Base-by-base conservation (phyloP, 139 green algal genomes). In the Tetradesmus obliquus region DNA sequence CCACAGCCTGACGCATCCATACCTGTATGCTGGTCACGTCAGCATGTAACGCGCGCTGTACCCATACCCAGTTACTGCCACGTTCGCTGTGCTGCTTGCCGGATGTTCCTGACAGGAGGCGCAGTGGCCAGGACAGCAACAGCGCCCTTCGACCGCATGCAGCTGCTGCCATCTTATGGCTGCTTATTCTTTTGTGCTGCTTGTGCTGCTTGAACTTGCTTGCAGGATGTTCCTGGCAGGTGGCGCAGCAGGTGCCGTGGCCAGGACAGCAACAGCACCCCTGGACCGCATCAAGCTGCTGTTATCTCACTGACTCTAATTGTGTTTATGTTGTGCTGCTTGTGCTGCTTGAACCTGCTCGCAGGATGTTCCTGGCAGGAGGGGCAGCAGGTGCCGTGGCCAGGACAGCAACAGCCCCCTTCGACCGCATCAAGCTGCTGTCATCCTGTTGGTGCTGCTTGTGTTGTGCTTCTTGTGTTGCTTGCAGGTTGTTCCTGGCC, bases 361-460 rank as follows among this genome's bases (percentile, higher is more conserved):
- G 15, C 57, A 94, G 90, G 69, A 95, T 95, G 94, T 95, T 95
- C 82, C 17, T 97, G 8, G 95, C 96, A 1, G 97, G 97, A 9
- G 97, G 97, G 7, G 45, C 93, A 1, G 97, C 97, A 5, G 97
- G 97, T 32, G 96, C 96, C 3, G 83, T 96, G 45, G 96, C 97
- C 0, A 84, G 97, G 5, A 98, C 97, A 32, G 85, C 86, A 24
- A 95, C 95, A 1, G 97, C 97, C 1, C 97, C 97, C 2, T 69
- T 98, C 0, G 97, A 98, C 90, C 93, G 98, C n/a, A 98, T 99
- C 91, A 99, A 99, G 94, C 94, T 99, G 60, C 94, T 99, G 19
- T 98, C 5, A 9, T 79, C 17, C 71, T 24, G 10, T 24, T 79
- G 71, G 5, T 22, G 71, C 71, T 22, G 10, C 71, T 22, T 22